Conservation (phyloP, 805 yeast species). For the Yarrowia phangngaensis region DNA sequence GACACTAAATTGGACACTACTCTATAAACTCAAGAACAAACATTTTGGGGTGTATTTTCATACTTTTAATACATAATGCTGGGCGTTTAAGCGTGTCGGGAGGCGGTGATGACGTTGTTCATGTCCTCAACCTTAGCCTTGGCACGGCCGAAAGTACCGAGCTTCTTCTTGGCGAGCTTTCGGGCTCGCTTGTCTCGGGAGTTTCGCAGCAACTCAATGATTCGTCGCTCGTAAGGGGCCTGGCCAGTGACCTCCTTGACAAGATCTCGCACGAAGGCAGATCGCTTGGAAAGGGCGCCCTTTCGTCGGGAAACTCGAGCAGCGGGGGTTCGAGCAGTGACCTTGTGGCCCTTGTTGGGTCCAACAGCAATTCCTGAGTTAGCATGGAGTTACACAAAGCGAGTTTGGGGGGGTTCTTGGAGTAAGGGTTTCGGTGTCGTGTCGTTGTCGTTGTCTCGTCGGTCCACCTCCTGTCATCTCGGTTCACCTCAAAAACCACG, state of each 20-base stretch:
- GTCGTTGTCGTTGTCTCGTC: no score
- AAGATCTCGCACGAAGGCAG: conserved; percentile 89
- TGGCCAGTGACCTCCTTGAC: conserved; percentile 97
- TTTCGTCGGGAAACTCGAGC: conserved; percentile 93
- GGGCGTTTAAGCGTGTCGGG: conserved; percentile 50
- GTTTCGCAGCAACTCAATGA: conserved; percentile 98
- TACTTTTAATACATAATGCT: conserved; percentile 24
- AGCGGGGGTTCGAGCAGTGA: conserved; percentile 76
- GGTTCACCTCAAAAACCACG: no score
- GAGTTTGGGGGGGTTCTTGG: no score
- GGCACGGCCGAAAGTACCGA: conserved; percentile 99
- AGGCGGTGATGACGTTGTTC: conserved; percentile 91
- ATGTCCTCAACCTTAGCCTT: conserved; percentile 99
- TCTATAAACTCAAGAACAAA: no score
- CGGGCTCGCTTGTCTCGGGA: conserved; percentile 99
- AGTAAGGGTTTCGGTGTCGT: no score
- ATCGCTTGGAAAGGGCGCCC: conserved; percentile 94
- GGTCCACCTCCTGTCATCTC: no score
- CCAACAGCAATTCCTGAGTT: conserved; percentile 94
- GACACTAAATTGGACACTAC: no score
- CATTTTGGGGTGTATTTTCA: conserved; percentile 25
- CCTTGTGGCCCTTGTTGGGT: conserved; percentile 98
- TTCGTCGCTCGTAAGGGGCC: conserved; percentile 99
- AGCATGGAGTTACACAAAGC: no score
- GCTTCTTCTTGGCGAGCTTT: conserved; percentile 98